Evolutionary conservation across 2,329 filamentous ascomycete species (phyloP), one percentile per base, ranked within the genome.

Genomic region (Aspergillus calidoustus): DNA sequence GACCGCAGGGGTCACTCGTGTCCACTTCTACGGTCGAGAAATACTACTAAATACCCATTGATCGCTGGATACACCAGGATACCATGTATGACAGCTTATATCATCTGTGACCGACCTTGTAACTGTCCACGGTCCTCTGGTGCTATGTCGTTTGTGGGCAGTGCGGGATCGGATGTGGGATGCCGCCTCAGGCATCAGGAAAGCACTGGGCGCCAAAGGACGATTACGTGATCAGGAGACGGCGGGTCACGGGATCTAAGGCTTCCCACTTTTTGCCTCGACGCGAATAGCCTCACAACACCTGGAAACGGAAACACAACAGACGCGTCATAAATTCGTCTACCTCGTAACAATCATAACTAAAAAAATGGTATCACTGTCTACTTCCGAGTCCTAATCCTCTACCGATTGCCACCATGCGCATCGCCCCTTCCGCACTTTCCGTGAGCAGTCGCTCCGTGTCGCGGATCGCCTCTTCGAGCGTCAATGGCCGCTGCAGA

Each of bases 371-470:
- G 34, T 15, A 15, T 41, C 34, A 41, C 11, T 41, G 11, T 1
- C 15, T 41, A 13, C 2, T 41, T 41, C 34, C 34, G 1, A 57
- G 15, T n/a, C 47, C 34, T 5, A 57, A 15, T n/a, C 47, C 8
- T 23, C 31, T 41, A 43, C 70, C 70, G n/a, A 72, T 61, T 53
- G 65, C 66, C 13, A 72, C 61, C 3, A 73, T 73, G 30, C 73
- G 65, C 66, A 76, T 76, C 23, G 71, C 71, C 17, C 63, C 54
- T 52, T 76, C 73, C 1, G 73, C 73, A 9, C 64, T 66, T 47
- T 75, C 69, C 30, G 47, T 64, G 31, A 74, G 54, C 15, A 75
- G 64, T 49, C 61, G 61, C 54, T 71, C 67, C 3, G 71, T 68
- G 7, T 72, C 65, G 11, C 49, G 60, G 23, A 75, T 69, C 3